Evolutionary conservation across 23 red algal genomes (phyloP).

Genomic region (Agarophyton chilense): DNA sequence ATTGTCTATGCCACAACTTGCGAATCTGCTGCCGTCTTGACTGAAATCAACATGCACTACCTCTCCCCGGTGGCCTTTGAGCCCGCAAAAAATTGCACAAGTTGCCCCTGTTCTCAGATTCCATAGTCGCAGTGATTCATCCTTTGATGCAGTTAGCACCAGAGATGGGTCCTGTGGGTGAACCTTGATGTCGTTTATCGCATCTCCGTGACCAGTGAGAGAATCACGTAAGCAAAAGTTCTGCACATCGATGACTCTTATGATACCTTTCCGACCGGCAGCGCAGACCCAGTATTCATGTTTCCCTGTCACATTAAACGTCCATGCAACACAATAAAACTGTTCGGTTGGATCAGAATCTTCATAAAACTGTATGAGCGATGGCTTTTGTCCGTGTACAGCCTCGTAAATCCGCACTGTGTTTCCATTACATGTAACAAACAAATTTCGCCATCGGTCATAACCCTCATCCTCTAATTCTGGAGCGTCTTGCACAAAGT

Average conservation of each 20-base stretch:
- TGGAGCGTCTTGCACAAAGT: constrained; percentile 3
- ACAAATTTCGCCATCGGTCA: constrained; percentile 45
- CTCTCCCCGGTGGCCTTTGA: constrained; percentile 85
- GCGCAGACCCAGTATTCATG: constrained; percentile 74
- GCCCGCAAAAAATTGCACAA: constrained; percentile 91
- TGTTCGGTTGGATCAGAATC: constrained; percentile 66
- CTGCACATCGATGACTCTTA: constrained; percentile 78
- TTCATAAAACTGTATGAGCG: constrained; percentile 62
- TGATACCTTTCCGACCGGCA: constrained; percentile 68
- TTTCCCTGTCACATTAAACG: constrained; percentile 59
- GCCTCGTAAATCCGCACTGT: constrained; percentile 73
- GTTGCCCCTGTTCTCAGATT: constrained; percentile 75
- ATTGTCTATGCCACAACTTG: constrained; percentile 87
- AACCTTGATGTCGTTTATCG: constrained; percentile 78
- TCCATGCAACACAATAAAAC: constrained; percentile 85
- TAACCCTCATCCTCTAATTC: neutral
- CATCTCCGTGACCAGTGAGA: constrained; percentile 82
- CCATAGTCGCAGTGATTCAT: constrained; percentile 92
- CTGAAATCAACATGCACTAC: constrained; percentile 86
- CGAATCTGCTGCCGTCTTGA: constrained; percentile 61
- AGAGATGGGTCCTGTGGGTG: constrained; percentile 78
- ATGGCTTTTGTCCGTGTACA: constrained; percentile 21
- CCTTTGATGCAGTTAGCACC: constrained; percentile 78
- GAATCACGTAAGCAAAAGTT: constrained; percentile 34
- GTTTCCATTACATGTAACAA: constrained; percentile 63